These are phyloP conservation scores for Dendrothele bispora DNA, from an alignment of 768 basidiomycete genomes.

Conservation along the genomic window DNA sequence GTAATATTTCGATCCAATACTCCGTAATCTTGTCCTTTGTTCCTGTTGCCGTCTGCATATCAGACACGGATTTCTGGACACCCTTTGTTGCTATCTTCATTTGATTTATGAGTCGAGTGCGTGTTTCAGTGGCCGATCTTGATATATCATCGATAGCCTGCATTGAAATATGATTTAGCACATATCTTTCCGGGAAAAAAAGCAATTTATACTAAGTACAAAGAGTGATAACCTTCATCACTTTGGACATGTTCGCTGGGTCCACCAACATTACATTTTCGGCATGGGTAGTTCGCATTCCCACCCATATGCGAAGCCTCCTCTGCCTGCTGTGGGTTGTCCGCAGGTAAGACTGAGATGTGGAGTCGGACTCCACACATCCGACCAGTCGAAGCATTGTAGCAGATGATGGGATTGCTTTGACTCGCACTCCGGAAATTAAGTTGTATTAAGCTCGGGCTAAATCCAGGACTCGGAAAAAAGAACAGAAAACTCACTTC, in stretches of 20 bases:
- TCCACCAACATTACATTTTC: constrained; percentile 38
- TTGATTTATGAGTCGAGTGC: constrained; percentile 27
- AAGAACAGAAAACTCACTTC: constrained; percentile 20
- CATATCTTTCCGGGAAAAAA: not conserved
- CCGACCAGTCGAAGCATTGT: constrained; percentile 22
- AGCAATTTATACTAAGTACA: constrained; percentile 28
- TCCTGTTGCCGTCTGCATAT: too few relatives aligned
- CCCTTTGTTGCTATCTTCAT: constrained; percentile 29
- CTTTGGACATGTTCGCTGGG: constrained; percentile 27
- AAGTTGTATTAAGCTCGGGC: too few relatives aligned
- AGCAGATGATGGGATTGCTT: constrained; percentile 27
- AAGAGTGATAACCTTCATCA: constrained; percentile 29
- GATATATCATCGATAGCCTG: too few relatives aligned
- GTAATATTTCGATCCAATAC: constrained; percentile 33
- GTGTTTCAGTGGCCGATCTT: constrained; percentile 17
- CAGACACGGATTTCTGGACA: constrained; percentile 24
- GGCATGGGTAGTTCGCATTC: constrained; percentile 39
- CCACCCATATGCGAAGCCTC: constrained; percentile 40
- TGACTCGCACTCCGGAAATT: constrained; percentile 34
- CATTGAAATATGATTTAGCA: constrained; percentile 13
- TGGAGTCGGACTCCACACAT: too few relatives aligned
- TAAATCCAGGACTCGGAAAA: too few relatives aligned
- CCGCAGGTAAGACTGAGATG: constrained; percentile 28
- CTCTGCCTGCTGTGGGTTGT: too few relatives aligned
- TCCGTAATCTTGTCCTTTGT: too few relatives aligned